phyloP scores from a whole-genome alignment of 192 early-diverging fungal genomes.

The Entomortierella parvispora region DNA sequence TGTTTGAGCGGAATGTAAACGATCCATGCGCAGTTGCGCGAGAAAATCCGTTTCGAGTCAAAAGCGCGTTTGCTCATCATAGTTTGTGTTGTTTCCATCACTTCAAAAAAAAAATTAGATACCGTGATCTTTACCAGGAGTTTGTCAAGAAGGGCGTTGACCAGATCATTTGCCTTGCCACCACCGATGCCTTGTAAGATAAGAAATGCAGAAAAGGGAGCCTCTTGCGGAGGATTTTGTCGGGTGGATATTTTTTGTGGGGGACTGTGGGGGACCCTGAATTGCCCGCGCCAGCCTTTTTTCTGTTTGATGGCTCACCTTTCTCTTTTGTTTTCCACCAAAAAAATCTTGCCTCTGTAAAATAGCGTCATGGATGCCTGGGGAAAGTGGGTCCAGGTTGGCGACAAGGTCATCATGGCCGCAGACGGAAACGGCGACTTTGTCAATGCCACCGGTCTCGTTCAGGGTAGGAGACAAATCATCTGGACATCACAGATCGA shows the following conservation, averaged over 20 bases:
- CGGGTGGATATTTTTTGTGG: too few relatives aligned
- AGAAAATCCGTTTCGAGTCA: too few relatives aligned
- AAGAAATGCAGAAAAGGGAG: conserved; percentile 47
- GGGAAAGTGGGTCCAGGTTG: conserved; percentile 57
- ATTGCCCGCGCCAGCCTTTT: too few relatives aligned
- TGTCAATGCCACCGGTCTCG: conserved; percentile 72
- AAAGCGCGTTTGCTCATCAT: too few relatives aligned
- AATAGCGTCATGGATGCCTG: conserved; percentile 64
- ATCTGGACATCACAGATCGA: neutral
- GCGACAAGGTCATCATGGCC: conserved; percentile 73
- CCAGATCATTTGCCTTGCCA: conserved; percentile 74
- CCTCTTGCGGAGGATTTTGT: too few relatives aligned
- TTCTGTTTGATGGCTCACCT: neutral
- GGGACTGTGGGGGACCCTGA: too few relatives aligned
- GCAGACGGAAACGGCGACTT: conserved; percentile 81
- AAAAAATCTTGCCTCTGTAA: neutral
- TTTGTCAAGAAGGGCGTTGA: conserved; percentile 77
- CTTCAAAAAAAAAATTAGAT: too few relatives aligned
- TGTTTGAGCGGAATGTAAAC: neutral
- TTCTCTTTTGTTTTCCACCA: conserved; percentile 12
- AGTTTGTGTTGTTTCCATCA: too few relatives aligned
- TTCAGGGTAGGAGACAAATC: conserved; percentile 49
- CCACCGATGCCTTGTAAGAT: conserved; percentile 59
- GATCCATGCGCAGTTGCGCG: too few relatives aligned
- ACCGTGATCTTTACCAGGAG: conserved; percentile 59